Base-by-base conservation (phyloP, 768 basidiomycete genomes). In the Leccinum barrowsii region DNA sequence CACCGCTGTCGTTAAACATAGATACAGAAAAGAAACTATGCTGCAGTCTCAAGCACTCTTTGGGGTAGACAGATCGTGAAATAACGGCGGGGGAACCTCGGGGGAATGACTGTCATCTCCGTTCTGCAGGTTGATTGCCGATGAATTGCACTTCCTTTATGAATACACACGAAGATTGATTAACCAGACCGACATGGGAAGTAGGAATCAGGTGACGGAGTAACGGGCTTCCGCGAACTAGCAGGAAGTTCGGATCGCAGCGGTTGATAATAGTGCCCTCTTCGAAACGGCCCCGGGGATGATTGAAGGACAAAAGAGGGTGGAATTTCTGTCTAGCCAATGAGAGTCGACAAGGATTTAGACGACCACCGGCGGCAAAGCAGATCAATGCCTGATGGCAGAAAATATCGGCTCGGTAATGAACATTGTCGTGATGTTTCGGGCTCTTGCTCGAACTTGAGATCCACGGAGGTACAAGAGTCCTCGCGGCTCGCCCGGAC, bases 181-280 rank as follows among this genome's bases (percentile, higher is more conserved):
- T n/a, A 35, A 22, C 15, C 22, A 7, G 32, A 19, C 7, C 3
- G 26, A 46, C 26, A 55, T 49, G 57, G 40, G 57, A 47, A 52
- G 19, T 2, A 34, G 24, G 15, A 52, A 8, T 7, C 15, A 22
- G 54, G 28, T 40, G 28, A 10, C 13, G 17, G 55, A 57, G 37
- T n/a, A 32, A 57, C 48, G 55, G 58, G 40, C 22, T 17, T 34
- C 58, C 56, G 32, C 47, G 28, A 17, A 34, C n/a, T 30, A 47
- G 28, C 17, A 22, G 50, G 17, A 35, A 47, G 30, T 26, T 4
- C 50, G 46, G 26, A 30, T 22, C 15, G 19, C 12, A 7, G 11
- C 21, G 12, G 40, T 12, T 19, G 54, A 26, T 19, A 28, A 13
- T 17, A 26, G 13, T 26, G 10, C 5, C 15, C 22, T 7, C 11